Base-by-base conservation (phyloP, 371 early-diverging fungal genomes). In the Funneliformis caledonium region DNA sequence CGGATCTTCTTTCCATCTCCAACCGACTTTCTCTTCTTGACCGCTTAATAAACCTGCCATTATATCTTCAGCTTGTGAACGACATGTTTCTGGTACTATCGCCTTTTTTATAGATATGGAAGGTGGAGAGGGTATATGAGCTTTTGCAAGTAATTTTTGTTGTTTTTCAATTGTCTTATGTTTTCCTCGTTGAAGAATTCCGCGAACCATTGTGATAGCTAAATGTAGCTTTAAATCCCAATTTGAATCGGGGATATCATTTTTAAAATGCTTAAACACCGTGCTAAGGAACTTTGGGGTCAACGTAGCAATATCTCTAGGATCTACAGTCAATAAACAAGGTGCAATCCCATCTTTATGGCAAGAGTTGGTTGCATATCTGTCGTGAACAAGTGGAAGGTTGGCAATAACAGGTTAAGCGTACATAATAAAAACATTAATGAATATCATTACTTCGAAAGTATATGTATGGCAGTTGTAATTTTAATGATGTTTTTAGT, bases 21-120 rank as follows among this genome's bases (percentile, higher is more conserved):
- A 79, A 22, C 79, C 79, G 42, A 79, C 61, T 22, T 68, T 79
- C 47, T 79, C 79, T 70, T 79, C 79, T 70, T 79, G 69, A 42
- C 79, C 79, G 43, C 79, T 79, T 60, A 79, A 79, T 48, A 79
- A 70, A 59, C 79, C 79, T 4, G 79, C 69, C 79, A 79, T 65
- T 26, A 79, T 79, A 69, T 79, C 79, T 79, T 79, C 79, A 45
- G 79, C 79, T 79, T 79, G 79, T 4, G 79, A 79, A 26, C 79
- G 65, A 70, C 79, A 70, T 6, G 79, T 79, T 70, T 79, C 79
- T 3, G 79, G 79, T n/a, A 79, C 26, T 7, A 47, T 43, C 0
- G 69, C 26, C 26, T 79, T 79, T 37, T 52, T 50, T 56, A 79
- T 43, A 10, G 31, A 56, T 22, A 65, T 47, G 4, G 79, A 79